These are phyloP conservation scores for Apiotrichum porosum DNA, from an alignment of 1,284 basidiomycete species.

Conservation along the genomic window DNA sequence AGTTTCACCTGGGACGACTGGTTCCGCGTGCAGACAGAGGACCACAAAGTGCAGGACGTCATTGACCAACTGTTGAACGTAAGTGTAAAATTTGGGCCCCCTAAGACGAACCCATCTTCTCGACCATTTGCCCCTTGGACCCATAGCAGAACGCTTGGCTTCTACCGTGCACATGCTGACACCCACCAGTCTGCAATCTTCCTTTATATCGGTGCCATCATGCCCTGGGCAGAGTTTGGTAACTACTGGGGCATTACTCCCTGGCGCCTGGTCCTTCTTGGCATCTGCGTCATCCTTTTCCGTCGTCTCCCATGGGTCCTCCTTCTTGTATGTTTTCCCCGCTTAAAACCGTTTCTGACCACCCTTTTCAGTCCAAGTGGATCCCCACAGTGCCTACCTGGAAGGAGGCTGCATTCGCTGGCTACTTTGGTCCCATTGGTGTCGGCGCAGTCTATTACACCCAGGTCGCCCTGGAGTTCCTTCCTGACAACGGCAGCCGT, in stretches of 20 bases:
- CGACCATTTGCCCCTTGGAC: too few relatives aligned
- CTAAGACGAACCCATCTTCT: too few relatives aligned
- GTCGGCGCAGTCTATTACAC: conserved; percentile 53
- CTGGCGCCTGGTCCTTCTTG: conserved; percentile 77
- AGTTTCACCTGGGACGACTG: conserved; percentile 48
- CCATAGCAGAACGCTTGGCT: too few relatives aligned
- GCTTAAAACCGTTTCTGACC: not conserved
- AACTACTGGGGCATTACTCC: conserved; percentile 57
- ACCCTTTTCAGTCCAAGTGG: conserved; percentile 24
- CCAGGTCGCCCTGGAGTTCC: conserved; percentile 49
- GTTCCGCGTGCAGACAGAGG: conserved; percentile 53
- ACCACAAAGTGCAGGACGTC: conserved; percentile 55
- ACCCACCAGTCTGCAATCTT: conserved; percentile 59
- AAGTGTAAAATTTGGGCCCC: too few relatives aligned
- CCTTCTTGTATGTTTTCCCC: conserved; percentile 51
- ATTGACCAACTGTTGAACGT: conserved; percentile 54
- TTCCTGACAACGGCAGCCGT: conserved; percentile 49
- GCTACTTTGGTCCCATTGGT: conserved; percentile 49
- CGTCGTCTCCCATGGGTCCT: conserved; percentile 75
- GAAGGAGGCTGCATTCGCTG: conserved; percentile 45
- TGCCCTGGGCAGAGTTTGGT: conserved; percentile 59
- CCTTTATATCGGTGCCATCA: conserved; percentile 86
- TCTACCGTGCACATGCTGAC: too few relatives aligned
- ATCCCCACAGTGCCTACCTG: conserved; percentile 42
- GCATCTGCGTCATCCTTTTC: conserved; percentile 68